Evolutionary conservation across 768 basidiomycete genomes (phyloP).

Genomic region (Pleurotus cornucopiae): DNA sequence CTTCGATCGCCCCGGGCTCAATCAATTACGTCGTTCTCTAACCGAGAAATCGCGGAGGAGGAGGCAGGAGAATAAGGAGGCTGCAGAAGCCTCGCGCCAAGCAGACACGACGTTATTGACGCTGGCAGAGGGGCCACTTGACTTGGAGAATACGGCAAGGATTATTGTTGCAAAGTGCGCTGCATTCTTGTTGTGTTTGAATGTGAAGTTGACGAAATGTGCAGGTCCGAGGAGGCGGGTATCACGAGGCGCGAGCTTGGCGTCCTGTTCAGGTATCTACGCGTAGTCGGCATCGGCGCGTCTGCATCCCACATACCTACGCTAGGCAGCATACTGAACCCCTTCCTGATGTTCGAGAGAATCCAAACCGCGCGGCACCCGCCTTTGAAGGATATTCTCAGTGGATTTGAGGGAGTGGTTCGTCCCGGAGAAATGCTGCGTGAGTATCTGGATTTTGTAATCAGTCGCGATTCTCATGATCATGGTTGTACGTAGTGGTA

Average conservation of each 20-base stretch:
- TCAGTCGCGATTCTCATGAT: background rate
- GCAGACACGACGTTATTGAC: background rate
- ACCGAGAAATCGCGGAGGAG: background rate
- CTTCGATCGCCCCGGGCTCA: conserved; percentile 2
- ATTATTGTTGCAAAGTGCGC: background rate
- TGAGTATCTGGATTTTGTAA: too few relatives aligned
- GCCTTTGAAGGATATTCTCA: conserved; percentile 56
- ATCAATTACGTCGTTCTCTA: background rate
- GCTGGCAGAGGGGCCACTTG: conserved; percentile 1
- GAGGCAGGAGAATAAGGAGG: background rate
- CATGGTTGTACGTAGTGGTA: conserved; percentile 47
- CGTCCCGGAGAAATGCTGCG: conserved; percentile 76
- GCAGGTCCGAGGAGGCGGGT: conserved; percentile 7
- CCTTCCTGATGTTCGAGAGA: conserved; percentile 28
- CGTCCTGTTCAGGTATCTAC: conserved; percentile 46
- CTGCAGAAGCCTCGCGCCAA: background rate
- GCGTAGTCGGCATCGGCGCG: conserved; percentile 45
- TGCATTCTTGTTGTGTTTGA: background rate
- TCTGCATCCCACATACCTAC: conserved; percentile 42
- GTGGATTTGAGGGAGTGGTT: conserved; percentile 59
- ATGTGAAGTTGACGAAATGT: background rate
- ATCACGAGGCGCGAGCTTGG: conserved; percentile 39
- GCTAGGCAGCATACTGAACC: conserved; percentile 49
- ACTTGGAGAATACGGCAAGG: conserved; percentile 1
- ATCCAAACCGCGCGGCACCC: conserved; percentile 52